Evolutionary conservation across 495 filamentous ascomycete species (phyloP).

Genomic region (Penicillium coffeae): DNA sequence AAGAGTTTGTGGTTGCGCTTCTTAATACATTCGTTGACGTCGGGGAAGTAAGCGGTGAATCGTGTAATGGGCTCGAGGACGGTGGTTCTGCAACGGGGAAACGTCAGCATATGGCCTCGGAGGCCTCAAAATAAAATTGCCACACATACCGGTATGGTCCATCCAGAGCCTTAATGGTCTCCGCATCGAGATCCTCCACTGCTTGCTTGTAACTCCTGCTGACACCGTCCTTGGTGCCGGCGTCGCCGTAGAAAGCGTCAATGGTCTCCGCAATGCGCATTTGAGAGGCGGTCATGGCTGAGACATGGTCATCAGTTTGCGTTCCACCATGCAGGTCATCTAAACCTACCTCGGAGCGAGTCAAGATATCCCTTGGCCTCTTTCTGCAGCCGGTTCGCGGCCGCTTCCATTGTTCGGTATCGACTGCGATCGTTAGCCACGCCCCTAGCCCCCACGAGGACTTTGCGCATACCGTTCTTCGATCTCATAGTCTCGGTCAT

Average conservation of each 20-base stretch:
- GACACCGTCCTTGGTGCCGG: conserved; percentile 89
- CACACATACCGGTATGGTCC: conserved; percentile 81
- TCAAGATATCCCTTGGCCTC: conserved; percentile 98
- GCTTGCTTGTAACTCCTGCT: conserved; percentile 96
- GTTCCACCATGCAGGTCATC: not conserved
- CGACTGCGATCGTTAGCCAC: conserved; percentile 51
- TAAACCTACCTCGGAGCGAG: conserved; percentile 72
- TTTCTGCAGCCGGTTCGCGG: conserved; percentile 86
- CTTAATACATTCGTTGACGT: conserved; percentile 99
- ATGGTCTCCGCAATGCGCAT: conserved; percentile 99
- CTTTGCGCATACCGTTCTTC: conserved; percentile 70
- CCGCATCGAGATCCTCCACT: conserved; percentile 93
- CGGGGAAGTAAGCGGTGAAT: conserved; percentile 98
- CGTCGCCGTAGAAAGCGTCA: conserved; percentile 97
- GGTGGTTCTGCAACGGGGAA: conserved; percentile 60
- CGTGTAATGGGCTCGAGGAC: conserved; percentile 91
- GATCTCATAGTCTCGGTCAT: conserved; percentile 97
- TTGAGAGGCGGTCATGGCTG: conserved; percentile 97
- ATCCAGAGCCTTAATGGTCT: conserved; percentile 96
- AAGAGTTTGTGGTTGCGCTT: conserved; percentile 97
- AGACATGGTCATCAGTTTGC: not conserved
- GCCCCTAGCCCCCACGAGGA: too few species aligned
- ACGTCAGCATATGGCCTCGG: not conserved
- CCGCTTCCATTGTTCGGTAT: conserved; percentile 94
- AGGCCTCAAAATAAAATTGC: not conserved